Base-by-base conservation (phyloP, 345 rosid genomes). In the Citrus mangshanensis region DNA sequence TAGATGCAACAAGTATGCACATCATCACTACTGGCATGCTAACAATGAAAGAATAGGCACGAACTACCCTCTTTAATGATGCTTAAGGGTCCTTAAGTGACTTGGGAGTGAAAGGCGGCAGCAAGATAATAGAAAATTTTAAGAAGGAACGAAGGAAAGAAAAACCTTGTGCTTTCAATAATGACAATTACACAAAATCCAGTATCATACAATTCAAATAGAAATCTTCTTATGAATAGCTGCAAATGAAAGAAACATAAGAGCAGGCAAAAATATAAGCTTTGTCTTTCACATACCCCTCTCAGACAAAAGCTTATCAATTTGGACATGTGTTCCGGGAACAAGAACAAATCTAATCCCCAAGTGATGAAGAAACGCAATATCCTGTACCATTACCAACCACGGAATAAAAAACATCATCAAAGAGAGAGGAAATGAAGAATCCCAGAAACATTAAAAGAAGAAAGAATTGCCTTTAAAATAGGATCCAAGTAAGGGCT, bases 281-380 rank as follows among this genome's bases (percentile, higher is more conserved):
- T 24, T 27, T 61, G 9, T 25, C 78, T 62, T 75, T 77, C 55
- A 68, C 82, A 65, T 74, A 93, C 98, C 97, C 91, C 94, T 92
- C 84, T 93, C 97, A 4, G 88, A 83, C 84, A 93, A 81, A 75
- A 95, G 95, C 66, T 88, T 81, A 84, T 95, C 98, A 80, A 95
- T 93, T 87, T 93, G 98, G 79, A 87, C 88, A 72, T 93, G 97
- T 42, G 95, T 93, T 38, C 98, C 97, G 1, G 98, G 97, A 75
- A 95, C 95, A 68, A 93, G 86, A 84, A 93, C 89, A 79, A 95
- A 95, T 81, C 75, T 87, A 46, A 95, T 91, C 51, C 98, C 98
- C 76, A 95, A 78, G 70, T 94, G 95, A 86, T 95, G 98, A 82
- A 95, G 91, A 75, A 95, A 91, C 28, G 98, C 97, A 71, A 95